Base-by-base conservation (phyloP, 805 yeast genomes). In the Hanseniaspora osmophila region DNA sequence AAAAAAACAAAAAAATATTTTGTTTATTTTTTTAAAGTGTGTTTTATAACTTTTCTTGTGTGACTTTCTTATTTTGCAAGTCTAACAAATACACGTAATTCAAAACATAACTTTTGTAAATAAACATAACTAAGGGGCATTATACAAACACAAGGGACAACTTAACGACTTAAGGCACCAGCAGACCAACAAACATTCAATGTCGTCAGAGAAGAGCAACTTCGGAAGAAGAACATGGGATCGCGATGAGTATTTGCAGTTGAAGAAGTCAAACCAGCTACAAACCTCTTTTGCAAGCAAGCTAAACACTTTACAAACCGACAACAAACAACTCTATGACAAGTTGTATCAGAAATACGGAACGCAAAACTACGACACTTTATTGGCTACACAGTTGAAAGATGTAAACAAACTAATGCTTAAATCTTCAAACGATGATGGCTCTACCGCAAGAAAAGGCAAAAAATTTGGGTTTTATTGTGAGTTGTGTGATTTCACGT, bases 391-490 rank as follows among this genome's bases (percentile, higher is more conserved):
- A 15, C 41, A 38, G 12, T 38, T 53, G 2, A 44, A 53, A 5
- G 57, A 61, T 38, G 43, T 66, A 19, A 67, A 68, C 48, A 59
- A 65, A 41, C 15, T 35, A 17, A 32, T 32, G 13, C 15, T 32
- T 6, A 32, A 32, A 32, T 32, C 38, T 35, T n/a, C 18, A 3
- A 13, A 10, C n/a, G 38, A 35, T 10, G 18, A 15, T 4, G 18
- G 38, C 38, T 49, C 68, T 1, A 56, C 65, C 2, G 58, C 61
- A 1, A 52, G 60, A 1, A 58, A 57, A 49, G 76, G 86, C 45
- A 71, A 71, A 46, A 75, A 83, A 22, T 84, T 84, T 49, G 96
- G 96, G 18, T 90, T 90, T 62, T 74, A 74, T 53, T 92, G 98
- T 62, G 83, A 80, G 10, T 60, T 75, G 1, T 92, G 98, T 61